phyloP scores from a whole-genome alignment of 345 rosid species.

The Salix caprea region DNA sequence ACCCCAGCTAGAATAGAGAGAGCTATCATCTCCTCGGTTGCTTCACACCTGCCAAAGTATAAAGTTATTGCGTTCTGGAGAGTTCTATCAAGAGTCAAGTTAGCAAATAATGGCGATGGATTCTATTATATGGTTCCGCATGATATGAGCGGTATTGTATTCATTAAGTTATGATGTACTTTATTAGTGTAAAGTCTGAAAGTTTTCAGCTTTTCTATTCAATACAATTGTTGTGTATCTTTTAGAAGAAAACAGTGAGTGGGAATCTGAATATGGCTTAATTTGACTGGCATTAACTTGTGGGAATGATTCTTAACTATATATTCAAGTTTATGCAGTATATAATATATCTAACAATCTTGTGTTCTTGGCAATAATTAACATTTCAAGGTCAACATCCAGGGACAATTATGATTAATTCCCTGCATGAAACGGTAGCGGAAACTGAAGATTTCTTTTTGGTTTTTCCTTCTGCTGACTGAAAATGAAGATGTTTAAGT shows the following conservation, averaged over 20 bases:
- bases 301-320: background rate
- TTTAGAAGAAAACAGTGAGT: too few relatives aligned
- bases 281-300: background rate
- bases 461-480: too few relatives aligned
- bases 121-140: too few relatives aligned
- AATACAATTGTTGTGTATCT: background rate
- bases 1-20: constrained; percentile 48
- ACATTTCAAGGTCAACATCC: background rate
- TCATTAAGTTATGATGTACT: background rate
- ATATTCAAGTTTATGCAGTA: background rate
- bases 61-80: background rate
- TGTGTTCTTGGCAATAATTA: background rate
- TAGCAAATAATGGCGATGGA: background rate
- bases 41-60: constrained; percentile 35
- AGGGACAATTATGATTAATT: background rate
- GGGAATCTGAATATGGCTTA: background rate
- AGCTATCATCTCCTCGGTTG: constrained; percentile 36
- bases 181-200: background rate
- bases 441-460: background rate
- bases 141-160: background rate
- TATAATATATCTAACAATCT: too few relatives aligned
- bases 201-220: background rate
- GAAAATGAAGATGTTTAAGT: too few relatives aligned
- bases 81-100: background rate
- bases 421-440: background rate